Evolutionary conservation across 2,329 filamentous ascomycete species (phyloP).

Genomic region (Pezicula carpinea): DNA sequence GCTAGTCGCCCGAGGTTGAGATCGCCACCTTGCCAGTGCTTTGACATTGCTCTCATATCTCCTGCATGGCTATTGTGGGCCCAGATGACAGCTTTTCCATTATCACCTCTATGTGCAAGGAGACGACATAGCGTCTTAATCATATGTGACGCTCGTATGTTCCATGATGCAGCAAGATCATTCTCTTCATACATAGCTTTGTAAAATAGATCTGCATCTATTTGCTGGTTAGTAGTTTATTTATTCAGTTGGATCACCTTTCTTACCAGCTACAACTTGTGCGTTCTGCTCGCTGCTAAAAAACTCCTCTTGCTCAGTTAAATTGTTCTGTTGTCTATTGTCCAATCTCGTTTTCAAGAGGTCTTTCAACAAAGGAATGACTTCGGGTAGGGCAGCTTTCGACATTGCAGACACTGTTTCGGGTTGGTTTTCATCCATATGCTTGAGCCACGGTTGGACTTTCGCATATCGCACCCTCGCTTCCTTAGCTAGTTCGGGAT

Average conservation of each 20-base stretch:
- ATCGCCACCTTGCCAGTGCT: conserved; percentile 39
- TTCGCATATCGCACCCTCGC: conserved; percentile 41
- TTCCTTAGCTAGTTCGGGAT: no score
- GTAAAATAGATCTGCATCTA: no score
- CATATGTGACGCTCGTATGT: conserved; percentile 44
- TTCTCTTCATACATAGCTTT: background rate
- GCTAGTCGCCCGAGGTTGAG: conserved; percentile 49
- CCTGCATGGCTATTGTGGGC: conserved; percentile 49
- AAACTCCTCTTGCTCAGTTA: conserved; percentile 42
- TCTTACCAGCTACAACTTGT: conserved; percentile 33
- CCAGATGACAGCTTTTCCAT: conserved; percentile 49
- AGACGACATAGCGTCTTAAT: conserved; percentile 42
- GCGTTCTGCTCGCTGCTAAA: conserved; percentile 47
- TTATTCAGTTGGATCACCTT: no score
- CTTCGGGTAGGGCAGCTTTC: conserved; percentile 39
- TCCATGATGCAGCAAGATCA: conserved; percentile 28
- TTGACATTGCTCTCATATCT: conserved; percentile 47
- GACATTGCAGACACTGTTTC: conserved; percentile 33
- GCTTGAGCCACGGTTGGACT: conserved; percentile 42
- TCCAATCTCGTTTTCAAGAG: conserved; percentile 27
- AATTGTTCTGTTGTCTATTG: conserved; percentile 27
- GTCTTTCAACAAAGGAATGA: conserved; percentile 40
- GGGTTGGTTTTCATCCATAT: conserved; percentile 44
- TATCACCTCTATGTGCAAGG: conserved; percentile 35
- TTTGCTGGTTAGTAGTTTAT: no score